A percentile compares a stretch with the other conserved stretches of the same genome.
Evolutionary conservation across 345 rosid genomes (phyloP).

Genomic region (Leavenworthia alabamica): DNA sequence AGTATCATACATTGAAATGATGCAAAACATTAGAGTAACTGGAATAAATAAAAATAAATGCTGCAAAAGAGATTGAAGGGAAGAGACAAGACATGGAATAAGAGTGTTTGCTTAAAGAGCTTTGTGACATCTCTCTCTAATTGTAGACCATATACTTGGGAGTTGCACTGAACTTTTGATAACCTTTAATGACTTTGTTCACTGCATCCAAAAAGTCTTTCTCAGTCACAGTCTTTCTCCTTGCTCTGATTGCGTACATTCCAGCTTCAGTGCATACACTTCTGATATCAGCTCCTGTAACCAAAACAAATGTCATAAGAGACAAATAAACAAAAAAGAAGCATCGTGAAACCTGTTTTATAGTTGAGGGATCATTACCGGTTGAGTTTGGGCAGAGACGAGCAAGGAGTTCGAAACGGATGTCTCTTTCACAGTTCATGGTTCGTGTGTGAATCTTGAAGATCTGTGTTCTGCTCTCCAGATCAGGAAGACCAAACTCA

Average conservation of each 20-base stretch:
- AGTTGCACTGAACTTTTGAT: constrained; percentile 91
- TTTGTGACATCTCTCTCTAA: constrained; percentile 4
- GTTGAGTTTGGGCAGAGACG: constrained; percentile 95
- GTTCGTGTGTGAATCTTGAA: constrained; percentile 91
- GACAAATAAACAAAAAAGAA: neutral
- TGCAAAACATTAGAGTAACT: neutral
- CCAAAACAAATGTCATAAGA: neutral
- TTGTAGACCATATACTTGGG: constrained; percentile 96
- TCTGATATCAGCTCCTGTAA: constrained; percentile 85
- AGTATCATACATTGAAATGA: neutral
- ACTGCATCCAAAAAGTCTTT: constrained; percentile 97
- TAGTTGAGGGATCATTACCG: constrained; percentile 34
- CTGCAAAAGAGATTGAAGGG: neutral
- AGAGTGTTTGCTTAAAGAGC: neutral
- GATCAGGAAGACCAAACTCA: constrained; percentile 89
- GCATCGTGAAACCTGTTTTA: neutral
- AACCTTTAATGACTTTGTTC: constrained; percentile 92
- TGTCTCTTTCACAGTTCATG: constrained; percentile 84
- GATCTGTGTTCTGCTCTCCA: constrained; percentile 90
- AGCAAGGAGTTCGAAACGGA: constrained; percentile 89
- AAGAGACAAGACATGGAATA: neutral
- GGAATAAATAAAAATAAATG: neutral
- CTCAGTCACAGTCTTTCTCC: constrained; percentile 91
- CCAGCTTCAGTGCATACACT: constrained; percentile 98
- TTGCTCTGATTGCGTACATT: constrained; percentile 84